Evolutionary conservation across 2,329 filamentous ascomycete genomes (phyloP), one percentile per base, ranked within the genome.

Genomic region (Rutstroemia sp.): DNA sequence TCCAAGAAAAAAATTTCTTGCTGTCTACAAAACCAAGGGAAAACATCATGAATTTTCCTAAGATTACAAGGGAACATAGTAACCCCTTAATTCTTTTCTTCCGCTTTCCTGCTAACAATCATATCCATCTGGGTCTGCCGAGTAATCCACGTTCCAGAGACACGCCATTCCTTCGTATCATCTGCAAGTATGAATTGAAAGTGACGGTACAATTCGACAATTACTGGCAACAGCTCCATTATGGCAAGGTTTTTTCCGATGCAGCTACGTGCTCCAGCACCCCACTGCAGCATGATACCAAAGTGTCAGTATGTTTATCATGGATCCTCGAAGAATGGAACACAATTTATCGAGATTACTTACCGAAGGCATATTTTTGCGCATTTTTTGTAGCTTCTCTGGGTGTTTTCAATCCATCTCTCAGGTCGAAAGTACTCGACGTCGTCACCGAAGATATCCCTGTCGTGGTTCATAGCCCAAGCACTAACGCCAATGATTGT

Each of bases 211-310:
- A 88, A 64, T 54, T 72, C 77, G 38, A 80, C 79, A 23, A 82
- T 76, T 34, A 83, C 62, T 72, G 82, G 83, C 68, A 82, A 81
- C 57, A 83, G 80, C 73, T 83, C 80, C 61, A 83, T 60, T 64
- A 82, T 61, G 54, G 77, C 79, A 46, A 83, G 82, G 58, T 82
- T 82, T 75, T 81, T 82, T 0, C 74, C 74, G 0, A 75, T 58
- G 47, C 73, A 76, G 0, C 68, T 71, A 4, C 73, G 61, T 0
- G 68, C 65, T 0, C 72, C 73, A 10, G 68, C 54, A 0, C 72
- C 71, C 56, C 74, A 74, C 68, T 48, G 16, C 4, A 19, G 5
- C 19, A 16, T 40, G 17, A 12, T 9, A 27, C 2, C 44, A 23
- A 17, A 16, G n/a, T 12, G 12, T 46, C 21, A 46, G 14, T 19